Base-by-base conservation (phyloP, 225 moss, liverwort and hornwort genomes). In the Takakia lepidozioides region DNA sequence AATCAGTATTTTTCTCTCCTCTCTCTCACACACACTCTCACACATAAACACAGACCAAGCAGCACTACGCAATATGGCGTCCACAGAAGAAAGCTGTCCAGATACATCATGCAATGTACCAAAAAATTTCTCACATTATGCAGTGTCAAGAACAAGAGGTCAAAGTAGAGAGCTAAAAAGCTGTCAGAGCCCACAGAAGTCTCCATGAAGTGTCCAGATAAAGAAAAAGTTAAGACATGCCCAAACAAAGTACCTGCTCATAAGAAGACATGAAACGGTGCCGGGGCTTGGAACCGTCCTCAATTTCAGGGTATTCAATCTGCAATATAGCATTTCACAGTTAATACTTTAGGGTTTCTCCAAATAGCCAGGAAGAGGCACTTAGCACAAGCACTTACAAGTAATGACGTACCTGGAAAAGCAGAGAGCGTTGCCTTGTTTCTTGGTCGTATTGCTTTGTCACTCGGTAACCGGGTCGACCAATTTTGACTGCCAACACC, bases 201-300 rank as follows among this genome's bases (percentile, higher is more conserved):
- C n/a, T n/a, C n/a, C n/a, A n/a, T n/a, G n/a, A n/a, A n/a, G n/a
- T 16, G 18, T 36, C 37, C 38, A 35, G 2, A 3, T 6, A 32
- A 6, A 6, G 32, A 32, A 7, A 32, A 32, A 11, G 32, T 32
- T 6, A 0, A 3, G 13, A 49, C 23, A 8, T 3, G 25, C 27
- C 23, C 27, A 49, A 25, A 11, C 8, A 28, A 19, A 28, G 27
- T 64, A 95, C 95, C 86, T 95, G 90, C 65, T 91, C 95, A 71
- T 98, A 98, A 36, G 95, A 98, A 19, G 95, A 98, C 95, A 98
- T 98, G 34, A 98, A 98, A 15, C 95, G 84, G 55, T 98, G 90
- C 25, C 95, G 76, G 38, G 95, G 90, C 66, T 83, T 90, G 1
- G 85, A 74, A 0, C 65, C 56, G 47, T 98, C 95, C 57, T 98